phyloP scores from a whole-genome alignment of 352 stramenopile species.

The Phytophthora lateralis region DNA sequence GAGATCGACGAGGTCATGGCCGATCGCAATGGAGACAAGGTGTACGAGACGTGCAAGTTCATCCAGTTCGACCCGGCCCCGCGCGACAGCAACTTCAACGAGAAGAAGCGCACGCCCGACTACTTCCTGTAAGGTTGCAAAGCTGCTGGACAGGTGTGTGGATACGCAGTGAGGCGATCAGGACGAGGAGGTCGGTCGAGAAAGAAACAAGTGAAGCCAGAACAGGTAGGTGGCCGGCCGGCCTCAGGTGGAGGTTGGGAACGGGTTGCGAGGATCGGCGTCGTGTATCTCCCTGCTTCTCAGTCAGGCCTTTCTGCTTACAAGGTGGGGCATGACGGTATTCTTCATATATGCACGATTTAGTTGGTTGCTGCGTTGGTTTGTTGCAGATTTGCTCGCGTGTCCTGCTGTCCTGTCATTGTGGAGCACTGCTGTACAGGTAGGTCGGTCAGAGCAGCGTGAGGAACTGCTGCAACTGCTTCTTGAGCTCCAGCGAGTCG shows the following conservation, averaged over 20 bases:
- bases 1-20: conserved; percentile 94
- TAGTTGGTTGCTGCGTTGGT: conserved; percentile 31
- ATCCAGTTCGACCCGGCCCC: conserved; percentile 92
- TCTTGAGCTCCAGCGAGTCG: conserved; percentile 91
- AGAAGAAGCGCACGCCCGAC: conserved; percentile 92
- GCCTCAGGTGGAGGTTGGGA: conserved; percentile 21
- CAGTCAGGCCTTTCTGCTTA: conserved; percentile 23
- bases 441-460: conserved; percentile 59
- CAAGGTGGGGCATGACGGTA: conserved; percentile 29
- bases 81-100: conserved; percentile 91
- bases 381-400: conserved; percentile 24
- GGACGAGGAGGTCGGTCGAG: not conserved
- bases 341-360: conserved; percentile 52
- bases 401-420: conserved; percentile 1
- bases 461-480: conserved; percentile 85
- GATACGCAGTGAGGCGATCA: not conserved
- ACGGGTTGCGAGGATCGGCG: conserved; percentile 15
- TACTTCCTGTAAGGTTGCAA: conserved; percentile 86
- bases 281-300: conserved; percentile 23
- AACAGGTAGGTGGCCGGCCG: conserved; percentile 14
- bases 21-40: conserved; percentile 87
- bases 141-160: conserved; percentile 4
- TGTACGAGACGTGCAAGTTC: conserved; percentile 93
- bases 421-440: not conserved
- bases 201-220: conserved; percentile 27